Conservation (phyloP, 108 stramenopile species). For the Discostella pseudostelligera region DNA sequence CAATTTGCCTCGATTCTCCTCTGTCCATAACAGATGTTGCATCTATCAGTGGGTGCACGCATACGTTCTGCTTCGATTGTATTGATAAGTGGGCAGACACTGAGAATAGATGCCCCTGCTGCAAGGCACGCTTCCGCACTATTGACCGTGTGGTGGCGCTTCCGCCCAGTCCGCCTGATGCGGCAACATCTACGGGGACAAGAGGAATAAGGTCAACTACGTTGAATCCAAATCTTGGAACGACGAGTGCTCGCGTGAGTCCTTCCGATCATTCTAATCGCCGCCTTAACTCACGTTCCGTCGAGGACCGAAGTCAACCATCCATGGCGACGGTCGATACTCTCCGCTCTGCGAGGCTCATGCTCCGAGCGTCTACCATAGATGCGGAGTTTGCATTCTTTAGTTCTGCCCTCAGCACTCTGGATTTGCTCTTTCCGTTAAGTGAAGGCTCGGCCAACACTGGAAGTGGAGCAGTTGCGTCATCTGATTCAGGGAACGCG, state of each 20-base stretch:
- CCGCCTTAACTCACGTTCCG: conserved; percentile 37
- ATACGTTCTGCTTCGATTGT: conserved; percentile 48
- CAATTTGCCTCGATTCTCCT: conserved; percentile 44
- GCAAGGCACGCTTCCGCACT: conserved; percentile 30
- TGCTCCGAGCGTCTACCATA: too few species aligned
- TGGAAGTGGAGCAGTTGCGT: too few species aligned
- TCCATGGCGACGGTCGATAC: neutral
- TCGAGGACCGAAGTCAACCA: conserved; percentile 43
- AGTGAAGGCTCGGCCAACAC: too few species aligned
- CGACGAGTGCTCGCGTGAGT: neutral
- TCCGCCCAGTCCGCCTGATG: conserved; percentile 1
- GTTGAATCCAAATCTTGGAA: neutral
- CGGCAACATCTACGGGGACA: conserved; percentile 6
- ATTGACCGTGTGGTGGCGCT: conserved; percentile 37
- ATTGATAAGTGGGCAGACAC: conserved; percentile 44
- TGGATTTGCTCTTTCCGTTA: too few species aligned
- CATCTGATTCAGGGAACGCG: too few species aligned
- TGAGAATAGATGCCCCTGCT: conserved; percentile 44
- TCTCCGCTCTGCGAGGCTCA: too few species aligned
- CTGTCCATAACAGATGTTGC: conserved; percentile 25
- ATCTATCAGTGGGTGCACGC: conserved; percentile 32
- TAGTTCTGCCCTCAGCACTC: too few species aligned
- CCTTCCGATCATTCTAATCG: neutral
- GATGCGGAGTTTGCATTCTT: too few species aligned
- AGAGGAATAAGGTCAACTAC: conserved; percentile 6